Evolutionary conservation across 1,139 yeast species (phyloP).

Genomic region (Candida labiduridarum): DNA sequence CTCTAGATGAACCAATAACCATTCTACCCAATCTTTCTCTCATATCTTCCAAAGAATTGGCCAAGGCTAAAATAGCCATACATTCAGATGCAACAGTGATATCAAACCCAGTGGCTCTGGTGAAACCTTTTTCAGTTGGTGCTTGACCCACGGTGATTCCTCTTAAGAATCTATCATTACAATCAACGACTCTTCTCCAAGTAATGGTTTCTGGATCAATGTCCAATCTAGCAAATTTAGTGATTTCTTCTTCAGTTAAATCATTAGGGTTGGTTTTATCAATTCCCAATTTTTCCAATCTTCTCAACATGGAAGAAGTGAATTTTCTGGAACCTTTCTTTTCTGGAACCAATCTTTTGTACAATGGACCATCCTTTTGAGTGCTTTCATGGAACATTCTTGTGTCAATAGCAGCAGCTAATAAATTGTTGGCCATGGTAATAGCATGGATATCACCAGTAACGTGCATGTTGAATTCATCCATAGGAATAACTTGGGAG

Average conservation of each 20-base stretch:
- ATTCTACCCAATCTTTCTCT: constrained; percentile 87
- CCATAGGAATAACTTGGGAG: constrained; percentile 99
- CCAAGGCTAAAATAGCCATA: constrained; percentile 96
- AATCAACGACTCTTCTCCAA: constrained; percentile 96
- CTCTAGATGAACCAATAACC: constrained; percentile 81
- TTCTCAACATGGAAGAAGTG: constrained; percentile 74
- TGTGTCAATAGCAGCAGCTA: constrained; percentile 98
- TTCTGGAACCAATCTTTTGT: constrained; percentile 83
- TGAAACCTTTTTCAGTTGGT: constrained; percentile 89
- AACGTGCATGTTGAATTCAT: constrained; percentile 96
- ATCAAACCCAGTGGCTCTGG: constrained; percentile 91
- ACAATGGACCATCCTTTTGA: constrained; percentile 87
- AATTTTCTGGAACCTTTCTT: constrained; percentile 82
- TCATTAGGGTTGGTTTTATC: constrained; percentile 79
- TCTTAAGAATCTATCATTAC: constrained; percentile 91
- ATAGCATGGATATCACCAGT: constrained; percentile 99
- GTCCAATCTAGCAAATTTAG: constrained; percentile 80
- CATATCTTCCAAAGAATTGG: constrained; percentile 81
- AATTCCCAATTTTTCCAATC: constrained; percentile 81
- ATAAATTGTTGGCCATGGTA: constrained; percentile 89
- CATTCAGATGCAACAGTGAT: constrained; percentile 97
- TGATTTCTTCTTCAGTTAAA: constrained; percentile 76
- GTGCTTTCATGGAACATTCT: constrained; percentile 96
- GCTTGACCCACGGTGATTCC: constrained; percentile 93
- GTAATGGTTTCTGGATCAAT: constrained; percentile 94